phyloP scores from a whole-genome alignment of 164 flowering plant genomes.

The Cinnamomum micranthum region DNA sequence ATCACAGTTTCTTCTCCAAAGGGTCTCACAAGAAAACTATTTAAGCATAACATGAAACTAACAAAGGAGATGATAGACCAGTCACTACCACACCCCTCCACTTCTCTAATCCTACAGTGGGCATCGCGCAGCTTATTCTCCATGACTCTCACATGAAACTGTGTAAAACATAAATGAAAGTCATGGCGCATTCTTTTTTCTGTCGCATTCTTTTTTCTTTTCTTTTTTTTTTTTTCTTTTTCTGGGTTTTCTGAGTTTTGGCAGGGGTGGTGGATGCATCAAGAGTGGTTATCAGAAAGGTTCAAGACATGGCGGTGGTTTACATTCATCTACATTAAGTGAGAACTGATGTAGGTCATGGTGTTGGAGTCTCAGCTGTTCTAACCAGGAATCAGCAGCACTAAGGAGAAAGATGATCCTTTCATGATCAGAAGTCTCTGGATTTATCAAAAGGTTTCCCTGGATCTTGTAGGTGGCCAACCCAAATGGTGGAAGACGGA shows the following conservation, averaged over 20 bases:
- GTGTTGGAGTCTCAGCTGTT: conserved; percentile 45
- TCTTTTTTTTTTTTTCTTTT: not conserved
- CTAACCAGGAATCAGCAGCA: conserved; percentile 63
- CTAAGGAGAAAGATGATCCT: conserved; percentile 24
- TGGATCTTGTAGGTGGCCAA: conserved; percentile 44
- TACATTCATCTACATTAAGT: not conserved
- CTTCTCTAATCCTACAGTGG: not conserved
- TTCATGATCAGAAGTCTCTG: conserved; percentile 24
- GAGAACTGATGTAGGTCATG: conserved; percentile 44
- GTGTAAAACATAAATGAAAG: too few species aligned
- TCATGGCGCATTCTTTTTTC: too few species aligned
- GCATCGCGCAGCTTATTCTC: too few species aligned
- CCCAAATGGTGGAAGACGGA: conserved; percentile 40
- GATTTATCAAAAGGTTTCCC: conserved; percentile 43
- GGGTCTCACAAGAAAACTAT: not conserved
- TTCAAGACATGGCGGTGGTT: not conserved
- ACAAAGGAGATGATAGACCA: not conserved
- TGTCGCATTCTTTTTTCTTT: not conserved
- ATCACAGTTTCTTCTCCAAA: not conserved
- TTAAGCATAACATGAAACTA: not conserved
- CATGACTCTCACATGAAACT: too few species aligned
- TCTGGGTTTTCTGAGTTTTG: not conserved
- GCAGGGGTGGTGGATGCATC: not conserved
- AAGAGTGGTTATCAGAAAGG: not conserved
- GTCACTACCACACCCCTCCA: too few species aligned